Evolutionary conservation across 495 filamentous ascomycete genomes (phyloP), one percentile per base, ranked within the genome.

Genomic region (Durotheca rogersii): DNA sequence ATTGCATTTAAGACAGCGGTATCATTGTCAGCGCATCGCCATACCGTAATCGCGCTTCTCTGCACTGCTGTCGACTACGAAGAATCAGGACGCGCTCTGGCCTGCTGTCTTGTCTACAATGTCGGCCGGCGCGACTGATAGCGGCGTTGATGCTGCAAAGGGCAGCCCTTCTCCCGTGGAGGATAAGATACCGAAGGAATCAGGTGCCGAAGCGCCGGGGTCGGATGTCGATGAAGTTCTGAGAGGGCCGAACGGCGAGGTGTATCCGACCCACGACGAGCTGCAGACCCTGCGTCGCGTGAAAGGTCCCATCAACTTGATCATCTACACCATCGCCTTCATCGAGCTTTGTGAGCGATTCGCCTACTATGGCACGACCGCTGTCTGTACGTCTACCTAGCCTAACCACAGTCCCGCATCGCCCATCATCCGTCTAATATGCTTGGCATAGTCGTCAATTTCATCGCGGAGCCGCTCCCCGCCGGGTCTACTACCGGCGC

Each of bases 321-420:
- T 69, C 10, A 75, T 77, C 6, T 90, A 81, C 59, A 84, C 82
- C 16, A 77, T 92, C 42, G 86, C 83, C 15, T 83, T 89, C 54
- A 79, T 88, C 38, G 87, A 91, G 67, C 65, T 89, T 47, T 86
- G 81, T 69, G 87, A 91, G 72, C 83, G 87, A 27, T 87, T 89
- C 70, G 85, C 83, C 6, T 90, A 87, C 72, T 89, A 89, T 62
- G 87, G 87, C 43, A 86, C 84, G 10, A 86, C 80, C 15, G 82
- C 80, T 30, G 83, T 89, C 37, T 86, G 81, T 85, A 73, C 52
- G 60, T 56, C 31, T 9, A 27, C 23, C 23, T 39, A 15, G 14
- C 21, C 5, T 14, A 1, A 3, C 9, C 10, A 5, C 20, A 10
- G 16, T 25, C 27, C 6, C 11, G 7, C 3, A 25, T 21, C 16